Base-by-base conservation (phyloP, 352 stramenopile species). In the Globisporangium echinulatum region DNA sequence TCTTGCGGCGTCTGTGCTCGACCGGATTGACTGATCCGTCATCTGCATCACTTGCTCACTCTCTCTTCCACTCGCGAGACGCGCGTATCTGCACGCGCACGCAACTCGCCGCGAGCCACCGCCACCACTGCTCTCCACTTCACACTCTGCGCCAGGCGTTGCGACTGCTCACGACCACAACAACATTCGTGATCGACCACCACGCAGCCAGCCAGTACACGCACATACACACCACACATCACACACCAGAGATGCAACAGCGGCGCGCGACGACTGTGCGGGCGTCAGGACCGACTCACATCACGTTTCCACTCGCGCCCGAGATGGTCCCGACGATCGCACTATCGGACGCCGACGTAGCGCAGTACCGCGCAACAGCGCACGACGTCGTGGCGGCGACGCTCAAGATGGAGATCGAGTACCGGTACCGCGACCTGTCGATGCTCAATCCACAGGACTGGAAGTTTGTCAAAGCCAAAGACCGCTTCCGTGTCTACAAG, bases 371-470 rank as follows among this genome's bases (percentile, higher is more conserved):
- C 25, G 52, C 61, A 36, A 59, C 75, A 15, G 68, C 67, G 0
- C 69, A 68, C 56, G 71, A 71, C 33, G 74, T 82, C 42, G 59
- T 85, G 4, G 59, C 64, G 4, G 66, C 70, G 61, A 82, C 75
- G 3, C 62, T 85, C 8, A 69, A 69, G 25, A 72, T 75, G 19
- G 76, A 83, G 63, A 76, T 69, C 43, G 56, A 72, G 49, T 72
- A 66, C n/a, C 68, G 68, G 14, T 66, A 66, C 52, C 25, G 43
- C 37, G 52, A 56, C 51, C 39, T 61, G 5, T 47, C 38, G 10
- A 55, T 69, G 55, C 58, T 75, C 14, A 59, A 67, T 36, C 58
- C 63, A 5, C 44, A 52, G 38, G 64, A 65, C 49, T 75, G 68
- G 68, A 71, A 72, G 58, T 75, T 75, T 25, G 15, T 75, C 40